Evolutionary conservation across 306 rosid species (phyloP).

Genomic region (Fragaria ananassa): DNA sequence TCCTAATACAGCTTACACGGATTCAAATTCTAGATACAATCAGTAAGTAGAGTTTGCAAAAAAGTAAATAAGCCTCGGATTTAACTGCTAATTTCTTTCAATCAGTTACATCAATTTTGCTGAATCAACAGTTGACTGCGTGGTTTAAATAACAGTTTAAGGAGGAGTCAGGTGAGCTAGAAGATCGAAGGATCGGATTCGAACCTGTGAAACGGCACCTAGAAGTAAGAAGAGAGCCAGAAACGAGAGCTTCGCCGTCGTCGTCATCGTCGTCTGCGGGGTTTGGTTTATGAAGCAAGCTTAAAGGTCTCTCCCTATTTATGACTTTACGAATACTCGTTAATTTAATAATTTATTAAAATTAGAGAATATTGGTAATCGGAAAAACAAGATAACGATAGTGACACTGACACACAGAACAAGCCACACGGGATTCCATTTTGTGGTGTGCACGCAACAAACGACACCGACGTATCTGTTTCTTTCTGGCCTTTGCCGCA

Average conservation of each 20-base stretch:
- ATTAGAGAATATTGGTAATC: neutral
- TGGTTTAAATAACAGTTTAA: too few species aligned
- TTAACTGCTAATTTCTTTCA: neutral
- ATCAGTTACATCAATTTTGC: neutral
- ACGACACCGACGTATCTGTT: neutral
- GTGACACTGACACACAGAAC: neutral
- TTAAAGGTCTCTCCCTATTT: neutral
- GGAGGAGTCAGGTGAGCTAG: too few species aligned
- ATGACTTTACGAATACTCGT: neutral
- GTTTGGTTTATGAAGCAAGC: neutral
- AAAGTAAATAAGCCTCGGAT: neutral
- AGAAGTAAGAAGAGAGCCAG: constrained; percentile 23
- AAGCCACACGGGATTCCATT: neutral
- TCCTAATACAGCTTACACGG: neutral
- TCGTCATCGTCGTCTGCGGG: neutral
- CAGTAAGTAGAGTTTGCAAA: neutral
- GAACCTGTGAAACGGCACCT: constrained; percentile 36
- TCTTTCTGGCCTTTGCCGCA: too few species aligned
- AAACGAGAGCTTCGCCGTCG: neutral
- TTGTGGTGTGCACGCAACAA: neutral
- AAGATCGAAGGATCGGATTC: neutral
- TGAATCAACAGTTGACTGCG: neutral
- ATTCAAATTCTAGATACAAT: too few species aligned
- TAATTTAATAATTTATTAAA: too few species aligned
- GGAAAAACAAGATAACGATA: neutral